A percentile compares a stretch with the other conserved stretches of the same genome.
phyloP scores from a whole-genome alignment of 441 rosid species.

The Corymbia citriodora region DNA sequence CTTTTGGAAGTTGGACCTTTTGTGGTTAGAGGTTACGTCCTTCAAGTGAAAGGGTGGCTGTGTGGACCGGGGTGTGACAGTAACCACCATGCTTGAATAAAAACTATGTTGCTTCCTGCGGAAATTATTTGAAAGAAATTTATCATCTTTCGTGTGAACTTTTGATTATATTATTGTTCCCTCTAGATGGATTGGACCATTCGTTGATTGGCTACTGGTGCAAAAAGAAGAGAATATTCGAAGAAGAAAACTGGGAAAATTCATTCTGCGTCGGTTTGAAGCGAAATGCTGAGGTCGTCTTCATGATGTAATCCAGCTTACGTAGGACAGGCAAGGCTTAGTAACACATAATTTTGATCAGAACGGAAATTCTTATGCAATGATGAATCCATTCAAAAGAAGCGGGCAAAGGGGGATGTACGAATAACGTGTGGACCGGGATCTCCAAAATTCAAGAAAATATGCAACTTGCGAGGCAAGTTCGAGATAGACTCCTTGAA shows the following conservation, averaged over 20 bases:
- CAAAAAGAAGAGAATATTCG: too few relatives aligned
- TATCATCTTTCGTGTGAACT: not conserved
- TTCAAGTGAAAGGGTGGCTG: too few relatives aligned
- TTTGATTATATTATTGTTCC: not conserved
- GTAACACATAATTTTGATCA: not conserved
- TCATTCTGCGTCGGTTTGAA: not conserved
- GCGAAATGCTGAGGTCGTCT: not conserved
- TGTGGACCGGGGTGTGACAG: too few relatives aligned
- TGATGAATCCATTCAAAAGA: not conserved
- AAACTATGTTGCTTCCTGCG: not conserved
- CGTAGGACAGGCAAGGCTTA: not conserved
- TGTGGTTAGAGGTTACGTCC: too few relatives aligned
- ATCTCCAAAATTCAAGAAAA: not conserved
- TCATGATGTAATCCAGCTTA: not conserved
- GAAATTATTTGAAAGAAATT: not conserved
- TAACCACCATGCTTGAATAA: not conserved
- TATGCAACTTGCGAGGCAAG: not conserved
- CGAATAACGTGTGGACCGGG: not conserved
- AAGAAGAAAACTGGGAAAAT: not conserved
- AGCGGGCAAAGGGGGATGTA: not conserved
- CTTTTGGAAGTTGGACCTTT: too few relatives aligned
- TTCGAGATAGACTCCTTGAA: not conserved
- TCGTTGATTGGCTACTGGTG: not conserved
- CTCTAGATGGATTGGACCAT: not conserved
- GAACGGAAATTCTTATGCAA: not conserved